Base-by-base conservation (phyloP, 78 protist genomes). In the Dictyostelium firmibasis region DNA sequence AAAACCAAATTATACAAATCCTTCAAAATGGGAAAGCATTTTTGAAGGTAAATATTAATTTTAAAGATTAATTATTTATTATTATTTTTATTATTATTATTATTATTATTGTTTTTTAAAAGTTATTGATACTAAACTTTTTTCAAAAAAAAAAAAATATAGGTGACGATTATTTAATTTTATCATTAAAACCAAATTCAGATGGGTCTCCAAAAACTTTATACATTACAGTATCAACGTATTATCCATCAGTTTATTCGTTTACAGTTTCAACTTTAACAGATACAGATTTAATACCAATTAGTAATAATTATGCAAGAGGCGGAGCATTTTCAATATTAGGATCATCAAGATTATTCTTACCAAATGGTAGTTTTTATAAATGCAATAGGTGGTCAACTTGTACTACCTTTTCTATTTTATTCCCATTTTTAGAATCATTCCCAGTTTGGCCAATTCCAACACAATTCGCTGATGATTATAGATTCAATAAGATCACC, bases 381-480 rank as follows among this genome's bases (percentile, higher is more conserved):
- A 29, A 23, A 53, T 44, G 88, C 50, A 57, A 44, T 81, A 1
- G n/a, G 44, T 89, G 94, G 94, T 33, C 62, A 47, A 44, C 18
- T 5, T 67, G 86, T 64, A 41, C 6, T 3, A 3, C 70, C 29
- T 89, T 29, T 53, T 29, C 47, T 14, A 33, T 69, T 27, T 33
- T 47, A 69, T 89, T 20, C 29, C 94, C 94, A 31, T 38, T 74
- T 27, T 8, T 8, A 2, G 50, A 81, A 33, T 79, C 14, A 18
- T 64, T 79, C 5, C 94, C 94, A 50, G 25, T 89, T 23, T 89
- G 94, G 94, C 94, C 94, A 81, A 27, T 81, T 6, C 94, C 94
- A 36, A 13, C 64, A 4, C n/a, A 67, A 35, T 67, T 89, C 27
- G 69, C 5, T 6, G 35, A 72, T 7, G 62, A 44, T 62, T 36